Base-by-base conservation (phyloP, 345 rosid species). In the Bruguiera parviflora region DNA sequence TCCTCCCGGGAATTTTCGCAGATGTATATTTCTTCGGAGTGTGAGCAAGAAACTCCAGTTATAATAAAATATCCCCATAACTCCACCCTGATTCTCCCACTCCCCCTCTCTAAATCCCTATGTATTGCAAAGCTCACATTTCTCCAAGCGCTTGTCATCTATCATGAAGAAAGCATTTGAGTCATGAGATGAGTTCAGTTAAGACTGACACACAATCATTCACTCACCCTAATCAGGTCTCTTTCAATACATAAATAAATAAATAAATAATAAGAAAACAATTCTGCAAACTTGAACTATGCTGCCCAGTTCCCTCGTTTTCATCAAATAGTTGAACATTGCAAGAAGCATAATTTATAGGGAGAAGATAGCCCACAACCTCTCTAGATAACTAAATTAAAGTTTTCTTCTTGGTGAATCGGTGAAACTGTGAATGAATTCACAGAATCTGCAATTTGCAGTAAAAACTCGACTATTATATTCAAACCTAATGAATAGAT, bases 111-210 rank as follows among this genome's bases (percentile, higher is more conserved):
- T 87, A 86, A 86, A 87, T 85, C 85, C 84, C 93, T 88, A 92
- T 73, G 91, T 82, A 90, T 87, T 83, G 89, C 96, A 90, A 90
- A 85, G 96, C 96, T 87, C 90, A 84, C 71, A 85, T 86, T 82
- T 82, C 81, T 79, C 96, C 96, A 88, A 88, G 91, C 92, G 89
- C 92, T 90, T 88, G 92, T 78, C 91, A 92, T 92, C 93, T 89
- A 89, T 85, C 90, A 90, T 87, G 83, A 85, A 90, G 84, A 88
- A 92, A 90, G 92, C 89, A 92, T 85, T 70, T 63, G 84, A 83
- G 91, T 92, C 93, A 90, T 83, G 83, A 83, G 92, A 90, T 82
- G 83, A 83, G 74, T 87, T 81, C 85, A 81, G 79, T 85, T 84
- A 86, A 82, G 65, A 74, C 73, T 76, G 71, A 83, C 79, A 87